Conservation (phyloP, 306 rosid species). For the Cucurbita moschata region DNA sequence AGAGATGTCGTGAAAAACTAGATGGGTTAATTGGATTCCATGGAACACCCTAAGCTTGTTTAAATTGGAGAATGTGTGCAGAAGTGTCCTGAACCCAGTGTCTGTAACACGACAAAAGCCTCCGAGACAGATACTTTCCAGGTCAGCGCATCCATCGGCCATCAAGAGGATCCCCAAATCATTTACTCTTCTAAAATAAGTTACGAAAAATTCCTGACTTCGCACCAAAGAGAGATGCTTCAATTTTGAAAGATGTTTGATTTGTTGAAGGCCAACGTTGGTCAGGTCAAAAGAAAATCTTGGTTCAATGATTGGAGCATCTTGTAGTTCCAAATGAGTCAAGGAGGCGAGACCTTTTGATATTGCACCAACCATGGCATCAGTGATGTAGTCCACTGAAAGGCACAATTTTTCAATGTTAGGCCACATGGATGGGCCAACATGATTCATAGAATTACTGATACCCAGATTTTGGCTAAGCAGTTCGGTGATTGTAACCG, state of each 20-base stretch:
- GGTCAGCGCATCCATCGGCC: conserved; percentile 69
- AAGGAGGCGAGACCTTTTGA: conserved; percentile 47
- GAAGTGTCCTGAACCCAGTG: conserved; percentile 82
- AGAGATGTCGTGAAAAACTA: conserved; percentile 79
- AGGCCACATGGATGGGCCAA: conserved; percentile 43
- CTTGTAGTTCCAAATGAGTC: conserved; percentile 81
- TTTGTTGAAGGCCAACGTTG: conserved; percentile 76
- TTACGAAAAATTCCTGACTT: conserved; percentile 56
- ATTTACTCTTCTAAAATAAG: conserved; percentile 72
- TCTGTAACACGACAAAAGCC: conserved; percentile 98
- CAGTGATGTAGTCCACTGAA: conserved; percentile 78
- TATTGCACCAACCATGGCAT: conserved; percentile 65
- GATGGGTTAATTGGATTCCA: conserved; percentile 81
- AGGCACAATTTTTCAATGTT: conserved; percentile 70
- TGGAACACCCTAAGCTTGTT: conserved; percentile 78
- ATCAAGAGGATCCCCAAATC: conserved; percentile 77
- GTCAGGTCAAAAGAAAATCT: conserved; percentile 63
- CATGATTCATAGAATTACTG: conserved; percentile 27
- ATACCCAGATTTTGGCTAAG: conserved; percentile 54
- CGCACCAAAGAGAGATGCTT: conserved; percentile 76
- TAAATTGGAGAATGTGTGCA: conserved; percentile 70
- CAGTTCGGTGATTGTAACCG: conserved; percentile 67
- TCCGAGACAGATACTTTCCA: conserved; percentile 85
- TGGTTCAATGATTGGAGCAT: conserved; percentile 81
- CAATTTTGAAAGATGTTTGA: conserved; percentile 65